A percentile compares a stretch with the other conserved stretches of the same genome.
These are phyloP conservation scores for Apostasia shenzhenica DNA, from an alignment of 106 monocot genomes.

Conservation along the genomic window DNA sequence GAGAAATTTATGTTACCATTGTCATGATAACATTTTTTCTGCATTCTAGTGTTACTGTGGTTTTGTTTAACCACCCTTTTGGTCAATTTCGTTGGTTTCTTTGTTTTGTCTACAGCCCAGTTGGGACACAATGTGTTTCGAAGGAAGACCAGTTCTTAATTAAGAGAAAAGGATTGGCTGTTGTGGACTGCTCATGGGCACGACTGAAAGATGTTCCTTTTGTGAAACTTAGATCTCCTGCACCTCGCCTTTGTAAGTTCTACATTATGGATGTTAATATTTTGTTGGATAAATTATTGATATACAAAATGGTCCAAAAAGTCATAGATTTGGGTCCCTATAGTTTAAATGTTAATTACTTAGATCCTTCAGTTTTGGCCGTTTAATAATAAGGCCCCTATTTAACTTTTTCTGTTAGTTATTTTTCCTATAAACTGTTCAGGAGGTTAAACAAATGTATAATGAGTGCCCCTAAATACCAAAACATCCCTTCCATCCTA, in stretches of 20 bases:
- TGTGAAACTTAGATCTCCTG: conserved; percentile 76
- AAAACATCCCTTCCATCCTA: too few species aligned
- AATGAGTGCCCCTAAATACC: too few species aligned
- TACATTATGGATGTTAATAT: background rate
- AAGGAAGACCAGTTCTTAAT: conserved; percentile 71
- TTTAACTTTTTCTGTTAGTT: too few species aligned
- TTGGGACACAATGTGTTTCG: conserved; percentile 83
- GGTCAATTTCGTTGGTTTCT: conserved; percentile 4
- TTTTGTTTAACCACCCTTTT: background rate
- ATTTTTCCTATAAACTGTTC: too few species aligned
- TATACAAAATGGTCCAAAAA: too few species aligned
- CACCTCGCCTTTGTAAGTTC: conserved; percentile 81
- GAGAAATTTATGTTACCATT: too few species aligned
- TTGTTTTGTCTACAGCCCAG: conserved; percentile 47
- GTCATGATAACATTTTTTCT: background rate
- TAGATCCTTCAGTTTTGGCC: too few species aligned
- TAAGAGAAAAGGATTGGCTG: conserved; percentile 82
- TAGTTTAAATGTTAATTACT: too few species aligned
- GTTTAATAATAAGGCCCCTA: too few species aligned
- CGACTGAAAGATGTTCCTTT: conserved; percentile 94
- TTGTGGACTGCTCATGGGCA: conserved; percentile 98
- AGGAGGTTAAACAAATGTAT: too few species aligned
- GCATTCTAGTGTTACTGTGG: background rate
- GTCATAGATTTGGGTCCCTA: too few species aligned
- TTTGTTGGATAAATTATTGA: background rate